Percentiles rank a stretch among this genome's conserved stretches.
phyloP scores from a whole-genome alignment of 2,329 filamentous ascomycete species.

The Xylariales sp. region DNA sequence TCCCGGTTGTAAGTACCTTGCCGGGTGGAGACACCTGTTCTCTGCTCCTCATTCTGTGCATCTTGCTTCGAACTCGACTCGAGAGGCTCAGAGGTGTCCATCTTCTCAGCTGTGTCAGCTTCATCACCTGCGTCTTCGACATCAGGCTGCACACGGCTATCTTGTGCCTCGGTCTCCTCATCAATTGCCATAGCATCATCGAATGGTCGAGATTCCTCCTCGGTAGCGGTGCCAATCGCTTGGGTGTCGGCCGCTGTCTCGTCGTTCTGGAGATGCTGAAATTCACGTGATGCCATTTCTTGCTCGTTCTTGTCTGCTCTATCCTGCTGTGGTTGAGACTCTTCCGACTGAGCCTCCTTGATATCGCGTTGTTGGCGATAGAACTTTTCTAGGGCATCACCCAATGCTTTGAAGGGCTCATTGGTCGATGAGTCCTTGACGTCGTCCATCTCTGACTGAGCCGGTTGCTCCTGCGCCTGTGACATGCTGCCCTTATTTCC shows the following conservation, averaged over 20 bases:
- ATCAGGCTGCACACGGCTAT: slow-evolving; percentile 48
- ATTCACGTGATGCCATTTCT: slow-evolving; percentile 67
- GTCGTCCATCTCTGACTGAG: slow-evolving; percentile 38
- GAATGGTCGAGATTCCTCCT: slow-evolving; percentile 81
- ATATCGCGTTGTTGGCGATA: slow-evolving; percentile 87
- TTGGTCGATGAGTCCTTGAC: slow-evolving; percentile 38
- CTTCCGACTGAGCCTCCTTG: slow-evolving; percentile 51
- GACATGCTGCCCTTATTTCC: slow-evolving; percentile 59
- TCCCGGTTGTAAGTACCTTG: slow-evolving; percentile 56
- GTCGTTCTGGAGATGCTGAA: slow-evolving; percentile 88
- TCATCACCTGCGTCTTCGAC: slow-evolving; percentile 40
- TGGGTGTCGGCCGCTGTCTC: slow-evolving; percentile 80
- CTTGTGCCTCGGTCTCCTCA: slow-evolving; percentile 53
- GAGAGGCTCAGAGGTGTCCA: slow-evolving; percentile 34
- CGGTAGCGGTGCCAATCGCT: slow-evolving; percentile 80
- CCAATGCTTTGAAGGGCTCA: slow-evolving; percentile 89
- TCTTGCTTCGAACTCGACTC: slow-evolving; percentile 35
- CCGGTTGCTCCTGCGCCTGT: slow-evolving; percentile 37
- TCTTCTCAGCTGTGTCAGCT: slow-evolving; percentile 41
- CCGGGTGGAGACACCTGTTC: slow-evolving; percentile 55
- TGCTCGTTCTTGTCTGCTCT: slow-evolving; percentile 45
- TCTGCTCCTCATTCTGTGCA: slow-evolving; percentile 48
- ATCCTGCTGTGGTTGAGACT: slow-evolving; percentile 39
- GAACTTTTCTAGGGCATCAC: slow-evolving; percentile 89
- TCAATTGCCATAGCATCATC: slow-evolving; percentile 89